phyloP scores from a whole-genome alignment of 306 rosid species.

The Gynostemma pentaphyllum region DNA sequence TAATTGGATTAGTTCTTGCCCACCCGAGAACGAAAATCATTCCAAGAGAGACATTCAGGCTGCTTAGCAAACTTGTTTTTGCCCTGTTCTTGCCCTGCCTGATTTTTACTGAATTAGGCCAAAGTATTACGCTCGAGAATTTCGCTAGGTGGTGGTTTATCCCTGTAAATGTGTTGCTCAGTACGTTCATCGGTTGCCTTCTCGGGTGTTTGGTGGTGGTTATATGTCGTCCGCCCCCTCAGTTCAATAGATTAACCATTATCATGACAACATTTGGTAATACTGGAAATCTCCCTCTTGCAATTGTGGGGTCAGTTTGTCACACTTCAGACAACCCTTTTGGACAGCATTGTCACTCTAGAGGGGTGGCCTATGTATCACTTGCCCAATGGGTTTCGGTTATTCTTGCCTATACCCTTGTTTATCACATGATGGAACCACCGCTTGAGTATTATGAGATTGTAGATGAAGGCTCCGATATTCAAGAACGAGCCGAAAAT shows the following conservation, averaged over 20 bases:
- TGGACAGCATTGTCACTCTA: conserved; percentile 53
- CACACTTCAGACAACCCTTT: conserved; percentile 56
- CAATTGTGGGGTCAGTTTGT: conserved; percentile 72
- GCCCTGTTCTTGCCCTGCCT: conserved; percentile 86
- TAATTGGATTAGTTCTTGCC: conserved; percentile 56
- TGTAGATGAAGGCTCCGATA: conserved; percentile 49
- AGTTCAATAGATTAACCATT: conserved; percentile 47
- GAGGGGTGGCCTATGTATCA: conserved; percentile 87
- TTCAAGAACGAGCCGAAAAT: conserved; percentile 25
- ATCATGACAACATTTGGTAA: conserved; percentile 86
- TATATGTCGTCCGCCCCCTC: conserved; percentile 69
- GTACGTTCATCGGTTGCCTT: conserved; percentile 52
- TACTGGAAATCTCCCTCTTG: conserved; percentile 83
- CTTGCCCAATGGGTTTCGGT: conserved; percentile 84
- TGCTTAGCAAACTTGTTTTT: conserved; percentile 78
- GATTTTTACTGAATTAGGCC: conserved; percentile 70
- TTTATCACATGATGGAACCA: conserved; percentile 97
- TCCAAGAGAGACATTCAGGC: conserved; percentile 61
- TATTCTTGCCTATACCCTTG: conserved; percentile 73
- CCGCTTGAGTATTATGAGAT: conserved; percentile 59
- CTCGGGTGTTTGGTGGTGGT: conserved; percentile 61
- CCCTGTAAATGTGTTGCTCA: conserved; percentile 62
- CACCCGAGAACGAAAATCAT: conserved; percentile 49
- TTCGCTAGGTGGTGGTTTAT: conserved; percentile 74
- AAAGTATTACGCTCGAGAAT: conserved; percentile 49